A percentile compares a stretch with the other conserved stretches of the same genome.
phyloP scores from a whole-genome alignment of 768 basidiomycete species.

The Tulasnella sp. region DNA sequence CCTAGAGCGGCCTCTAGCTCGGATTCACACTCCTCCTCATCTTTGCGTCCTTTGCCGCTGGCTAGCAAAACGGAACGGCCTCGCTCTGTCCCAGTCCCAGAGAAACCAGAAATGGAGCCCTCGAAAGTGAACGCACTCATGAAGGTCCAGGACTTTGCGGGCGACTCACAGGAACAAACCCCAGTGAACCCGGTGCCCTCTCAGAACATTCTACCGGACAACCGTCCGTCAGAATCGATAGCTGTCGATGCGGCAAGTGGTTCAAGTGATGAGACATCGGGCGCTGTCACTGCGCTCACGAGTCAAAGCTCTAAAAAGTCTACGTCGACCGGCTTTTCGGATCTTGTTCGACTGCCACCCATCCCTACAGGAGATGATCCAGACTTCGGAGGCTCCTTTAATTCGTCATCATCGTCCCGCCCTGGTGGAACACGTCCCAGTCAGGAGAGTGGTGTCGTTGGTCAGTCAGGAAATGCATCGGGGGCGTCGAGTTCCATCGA shows the following conservation, averaged over 20 bases:
- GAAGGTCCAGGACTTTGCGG: too few relatives aligned
- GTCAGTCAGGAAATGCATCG: constrained; percentile 11
- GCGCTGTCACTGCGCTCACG: background rate
- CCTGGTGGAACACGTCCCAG: constrained; percentile 8
- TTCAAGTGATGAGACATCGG: background rate
- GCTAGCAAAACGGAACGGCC: too few relatives aligned
- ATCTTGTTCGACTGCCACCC: constrained; percentile 10
- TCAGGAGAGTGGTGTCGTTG: constrained; percentile 18
- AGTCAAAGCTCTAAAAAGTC: background rate
- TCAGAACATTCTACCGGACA: too few relatives aligned
- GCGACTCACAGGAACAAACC: too few relatives aligned
- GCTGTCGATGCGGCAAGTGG: background rate
- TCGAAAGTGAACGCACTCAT: too few relatives aligned
- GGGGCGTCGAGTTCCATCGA: background rate
- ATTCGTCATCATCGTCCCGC: constrained; percentile 10
- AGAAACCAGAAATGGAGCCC: too few relatives aligned
- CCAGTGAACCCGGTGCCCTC: too few relatives aligned
- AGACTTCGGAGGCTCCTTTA: background rate
- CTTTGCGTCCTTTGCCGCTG: too few relatives aligned
- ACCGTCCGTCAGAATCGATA: too few relatives aligned
- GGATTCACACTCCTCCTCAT: too few relatives aligned
- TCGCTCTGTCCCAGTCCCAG: too few relatives aligned
- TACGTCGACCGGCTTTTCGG: background rate
- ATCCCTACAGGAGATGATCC: background rate
- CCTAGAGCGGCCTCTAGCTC: background rate